Base-by-base conservation (phyloP, 139 green algal species). In the Bryopsis sp. region DNA sequence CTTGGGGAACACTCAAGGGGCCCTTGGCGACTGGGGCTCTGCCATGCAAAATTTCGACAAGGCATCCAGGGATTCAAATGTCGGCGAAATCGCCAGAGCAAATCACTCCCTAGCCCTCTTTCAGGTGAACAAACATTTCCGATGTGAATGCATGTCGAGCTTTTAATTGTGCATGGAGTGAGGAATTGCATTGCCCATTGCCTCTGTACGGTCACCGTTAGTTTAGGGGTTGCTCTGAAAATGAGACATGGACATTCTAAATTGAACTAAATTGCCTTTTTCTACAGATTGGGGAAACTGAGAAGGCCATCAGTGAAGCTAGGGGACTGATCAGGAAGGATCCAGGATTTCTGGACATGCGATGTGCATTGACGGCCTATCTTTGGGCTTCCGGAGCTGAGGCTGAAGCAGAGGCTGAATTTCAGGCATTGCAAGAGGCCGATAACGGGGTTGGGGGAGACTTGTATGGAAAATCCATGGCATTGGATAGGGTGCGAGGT, bases 261-360 rank as follows among this genome's bases (percentile, higher is more conserved):
- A n/a, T n/a, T n/a, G n/a, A n/a, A n/a, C n/a, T n/a, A n/a, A n/a
- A n/a, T n/a, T n/a, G n/a, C n/a, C n/a, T n/a, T n/a, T n/a, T n/a
- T 54, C 43, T 47, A 26, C 6, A 67, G 59, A 46, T 72, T 8
- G 47, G 62, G 26, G 62, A 31, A 47, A 62, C 50, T 29, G 31
- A 43, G 24, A 24, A 74, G 19, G 68, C 54, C 15, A 43, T 74
- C 0, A 59, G 61, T 54, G 64, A 68, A 64, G 69, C 39, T 26
- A 39, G 54, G 54, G 35, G 54, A 31, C 39, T 78, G 6, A 46
- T 74, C 22, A 32, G 74, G 43, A 64, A 48, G 28, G 81, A 86
- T 47, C 57, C 78, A 35, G 36, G 48, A 4, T 86, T 84, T 47
- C 32, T 86, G 37, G 81, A 86, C 70, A 75, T 77, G 58, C 68